These are phyloP conservation scores for Aspergillus novofumigatus DNA, from an alignment of 2,329 filamentous ascomycete genomes.

Conservation along the genomic window DNA sequence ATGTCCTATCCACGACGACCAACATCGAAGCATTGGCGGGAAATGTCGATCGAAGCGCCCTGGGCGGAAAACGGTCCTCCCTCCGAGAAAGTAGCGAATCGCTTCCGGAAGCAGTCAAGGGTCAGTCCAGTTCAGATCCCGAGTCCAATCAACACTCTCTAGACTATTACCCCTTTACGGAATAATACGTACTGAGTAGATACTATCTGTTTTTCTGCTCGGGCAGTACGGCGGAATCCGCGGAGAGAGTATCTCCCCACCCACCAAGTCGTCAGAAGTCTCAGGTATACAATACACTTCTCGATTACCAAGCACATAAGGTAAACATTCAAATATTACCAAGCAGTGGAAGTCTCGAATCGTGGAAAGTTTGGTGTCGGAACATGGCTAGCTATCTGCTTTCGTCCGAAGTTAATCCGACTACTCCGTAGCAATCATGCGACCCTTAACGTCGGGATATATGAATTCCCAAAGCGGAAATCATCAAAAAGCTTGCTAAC, in stretches of 20 bases:
- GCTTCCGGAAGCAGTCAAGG: neutral
- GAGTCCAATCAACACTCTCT: neutral
- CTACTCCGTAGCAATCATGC: neutral
- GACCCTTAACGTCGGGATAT: neutral
- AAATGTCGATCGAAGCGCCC: constrained; percentile 10
- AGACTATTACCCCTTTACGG: too few species aligned
- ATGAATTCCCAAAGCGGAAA: neutral
- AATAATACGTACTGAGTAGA: too few species aligned
- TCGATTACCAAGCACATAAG: too few species aligned
- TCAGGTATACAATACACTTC: neutral
- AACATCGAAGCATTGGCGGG: constrained; percentile 14
- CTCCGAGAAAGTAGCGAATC: neutral
- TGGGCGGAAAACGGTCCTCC: constrained; percentile 9
- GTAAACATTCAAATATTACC: neutral
- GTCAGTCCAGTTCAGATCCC: neutral
- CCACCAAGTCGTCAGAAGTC: neutral
- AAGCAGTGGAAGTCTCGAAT: neutral
- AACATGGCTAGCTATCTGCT: neutral
- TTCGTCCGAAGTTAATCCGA: neutral
- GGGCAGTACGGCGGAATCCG: too few species aligned
- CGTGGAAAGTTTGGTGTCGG: neutral
- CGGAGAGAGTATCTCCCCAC: too few species aligned
- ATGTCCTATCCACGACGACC: constrained; percentile 2
- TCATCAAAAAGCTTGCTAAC: neutral
- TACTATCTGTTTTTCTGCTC: too few species aligned